Conservation (phyloP, 1,139 yeast genomes). For the Hyphopichia wangnamkhiaoensis region DNA sequence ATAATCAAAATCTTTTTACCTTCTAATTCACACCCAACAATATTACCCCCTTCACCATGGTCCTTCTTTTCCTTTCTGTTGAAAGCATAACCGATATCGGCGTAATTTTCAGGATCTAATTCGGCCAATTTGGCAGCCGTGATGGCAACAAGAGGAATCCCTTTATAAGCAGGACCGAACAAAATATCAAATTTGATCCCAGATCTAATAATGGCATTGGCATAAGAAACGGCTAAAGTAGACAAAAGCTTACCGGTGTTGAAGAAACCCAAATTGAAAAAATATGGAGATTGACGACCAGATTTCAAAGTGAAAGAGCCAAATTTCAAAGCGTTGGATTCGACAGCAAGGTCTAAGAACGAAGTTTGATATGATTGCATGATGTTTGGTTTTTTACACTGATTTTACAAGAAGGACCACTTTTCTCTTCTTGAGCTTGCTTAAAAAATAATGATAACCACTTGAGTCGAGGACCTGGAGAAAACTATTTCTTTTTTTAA, state of each 20-base stretch:
- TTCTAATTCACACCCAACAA: slow-evolving; percentile 79
- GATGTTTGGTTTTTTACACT: background rate
- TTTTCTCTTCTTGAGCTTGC: background rate
- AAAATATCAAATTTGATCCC: slow-evolving; percentile 85
- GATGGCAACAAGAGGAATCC: slow-evolving; percentile 92
- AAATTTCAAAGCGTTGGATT: slow-evolving; percentile 78
- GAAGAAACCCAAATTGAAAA: slow-evolving; percentile 91
- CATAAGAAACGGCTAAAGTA: slow-evolving; percentile 83
- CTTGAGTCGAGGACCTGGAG: background rate
- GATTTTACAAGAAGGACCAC: background rate
- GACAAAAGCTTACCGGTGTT: slow-evolving; percentile 77
- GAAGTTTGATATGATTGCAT: slow-evolving; percentile 54
- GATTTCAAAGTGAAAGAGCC: slow-evolving; percentile 89
- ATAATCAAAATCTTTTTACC: slow-evolving; percentile 78
- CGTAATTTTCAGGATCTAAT: slow-evolving; percentile 75
- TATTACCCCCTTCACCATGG: slow-evolving; percentile 97
- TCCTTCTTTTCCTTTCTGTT: slow-evolving; percentile 93
- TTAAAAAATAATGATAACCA: too few species aligned
- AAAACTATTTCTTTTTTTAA: background rate
- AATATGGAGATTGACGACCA: slow-evolving; percentile 93
- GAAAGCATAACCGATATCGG: slow-evolving; percentile 67
- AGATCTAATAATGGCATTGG: slow-evolving; percentile 78
- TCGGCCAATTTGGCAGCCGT: slow-evolving; percentile 92
- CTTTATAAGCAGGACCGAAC: slow-evolving; percentile 98
- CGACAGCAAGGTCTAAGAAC: slow-evolving; percentile 79